These are phyloP conservation scores for Pseudofabraea citricarpa DNA, from an alignment of 2,329 filamentous ascomycete genomes.

Conservation along the genomic window DNA sequence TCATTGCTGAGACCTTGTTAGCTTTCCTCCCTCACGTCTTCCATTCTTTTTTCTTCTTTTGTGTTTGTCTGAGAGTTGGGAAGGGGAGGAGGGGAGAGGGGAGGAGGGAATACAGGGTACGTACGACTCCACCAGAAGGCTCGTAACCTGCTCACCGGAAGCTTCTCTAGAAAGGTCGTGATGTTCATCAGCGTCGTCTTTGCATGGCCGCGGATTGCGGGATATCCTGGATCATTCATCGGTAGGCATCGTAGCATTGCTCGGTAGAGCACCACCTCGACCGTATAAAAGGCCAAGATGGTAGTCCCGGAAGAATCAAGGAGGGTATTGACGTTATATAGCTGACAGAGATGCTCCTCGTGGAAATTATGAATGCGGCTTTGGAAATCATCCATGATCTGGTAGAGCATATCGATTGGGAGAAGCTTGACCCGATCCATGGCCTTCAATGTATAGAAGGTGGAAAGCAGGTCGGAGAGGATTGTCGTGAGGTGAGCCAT, in stretches of 20 bases:
- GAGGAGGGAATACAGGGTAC: constrained; percentile 3
- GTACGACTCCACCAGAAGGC: constrained; percentile 25
- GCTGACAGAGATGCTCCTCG: constrained; percentile 14
- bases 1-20: constrained; percentile 12
- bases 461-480: constrained; percentile 43
- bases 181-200: constrained; percentile 11
- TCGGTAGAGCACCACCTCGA: constrained; percentile 16
- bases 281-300: constrained; percentile 17
- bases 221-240: constrained; percentile 12
- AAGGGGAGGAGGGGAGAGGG: neutral
- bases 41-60: too few relatives aligned
- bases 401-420: constrained; percentile 12
- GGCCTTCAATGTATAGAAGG: constrained; percentile 37
- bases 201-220: constrained; percentile 9
- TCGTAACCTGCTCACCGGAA: constrained; percentile 14
- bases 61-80: neutral
- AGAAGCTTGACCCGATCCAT: constrained; percentile 14
- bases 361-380: constrained; percentile 13
- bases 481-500: constrained; percentile 45
- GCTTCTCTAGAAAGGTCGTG: constrained; percentile 17
- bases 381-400: constrained; percentile 15
- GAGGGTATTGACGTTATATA: constrained; percentile 10
- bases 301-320: constrained; percentile 15
- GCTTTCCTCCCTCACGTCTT: too few relatives aligned
- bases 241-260: constrained; percentile 15